Conservation (phyloP, 179 eudicot genomes). For the Silene coronaria region DNA sequence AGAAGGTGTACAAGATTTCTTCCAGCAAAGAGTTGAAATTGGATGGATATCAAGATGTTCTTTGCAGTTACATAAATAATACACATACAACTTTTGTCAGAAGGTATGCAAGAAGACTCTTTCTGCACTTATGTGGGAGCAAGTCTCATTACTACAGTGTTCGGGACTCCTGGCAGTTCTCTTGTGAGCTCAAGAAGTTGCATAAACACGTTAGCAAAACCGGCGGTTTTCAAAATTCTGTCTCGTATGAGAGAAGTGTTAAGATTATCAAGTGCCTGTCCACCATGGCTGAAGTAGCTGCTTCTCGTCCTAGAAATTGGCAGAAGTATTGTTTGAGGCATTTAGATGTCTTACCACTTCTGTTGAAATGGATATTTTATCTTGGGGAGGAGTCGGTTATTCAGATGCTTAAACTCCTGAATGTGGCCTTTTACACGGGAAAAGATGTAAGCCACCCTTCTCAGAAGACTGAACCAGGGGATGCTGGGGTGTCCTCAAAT, state of each 20-base stretch:
- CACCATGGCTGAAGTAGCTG: constrained; percentile 91
- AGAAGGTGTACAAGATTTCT: constrained; percentile 60
- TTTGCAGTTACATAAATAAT: constrained; percentile 96
- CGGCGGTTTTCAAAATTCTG: constrained; percentile 75
- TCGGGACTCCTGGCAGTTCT: constrained; percentile 94
- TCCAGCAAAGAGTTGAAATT: constrained; percentile 84
- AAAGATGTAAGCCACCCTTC: constrained; percentile 58
- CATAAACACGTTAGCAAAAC: constrained; percentile 77
- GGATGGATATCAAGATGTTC: constrained; percentile 98
- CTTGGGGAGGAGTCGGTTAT: constrained; percentile 94
- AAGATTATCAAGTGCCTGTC: constrained; percentile 85
- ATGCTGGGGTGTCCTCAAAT: constrained; percentile 51
- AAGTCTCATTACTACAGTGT: constrained; percentile 97
- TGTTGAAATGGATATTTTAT: constrained; percentile 76
- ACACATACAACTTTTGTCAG: constrained; percentile 79
- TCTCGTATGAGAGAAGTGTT: constrained; percentile 94
- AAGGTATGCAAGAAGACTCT: constrained; percentile 93
- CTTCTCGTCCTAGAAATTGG: constrained; percentile 98
- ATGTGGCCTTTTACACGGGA: constrained; percentile 83
- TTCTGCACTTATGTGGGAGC: constrained; percentile 97
- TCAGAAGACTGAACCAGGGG: constrained; percentile 63
- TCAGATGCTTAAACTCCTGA: constrained; percentile 81
- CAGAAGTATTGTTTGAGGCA: constrained; percentile 93
- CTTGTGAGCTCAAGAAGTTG: constrained; percentile 84
- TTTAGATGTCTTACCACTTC: constrained; percentile 71